These are phyloP conservation scores for Globisporangium cystogenes DNA, from an alignment of 352 stramenopile genomes.

Conservation along the genomic window DNA sequence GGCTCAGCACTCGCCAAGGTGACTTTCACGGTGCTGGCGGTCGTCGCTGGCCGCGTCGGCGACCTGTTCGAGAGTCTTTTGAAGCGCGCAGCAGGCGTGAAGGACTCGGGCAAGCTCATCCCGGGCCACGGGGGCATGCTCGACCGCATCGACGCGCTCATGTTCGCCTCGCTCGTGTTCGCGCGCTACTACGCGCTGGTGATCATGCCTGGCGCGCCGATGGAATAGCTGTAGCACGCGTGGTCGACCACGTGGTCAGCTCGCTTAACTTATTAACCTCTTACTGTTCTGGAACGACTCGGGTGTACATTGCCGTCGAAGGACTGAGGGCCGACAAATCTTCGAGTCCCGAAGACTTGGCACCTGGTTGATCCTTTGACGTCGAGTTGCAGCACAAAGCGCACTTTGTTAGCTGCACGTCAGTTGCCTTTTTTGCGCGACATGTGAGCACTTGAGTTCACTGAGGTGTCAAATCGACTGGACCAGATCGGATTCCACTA, in stretches of 20 bases:
- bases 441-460: neutral
- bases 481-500: too few species aligned
- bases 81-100: constrained; percentile 93
- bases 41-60: constrained; percentile 91
- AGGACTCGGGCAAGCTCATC: constrained; percentile 95
- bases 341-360: too few species aligned
- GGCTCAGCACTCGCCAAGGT: constrained; percentile 77
- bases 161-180: constrained; percentile 84
- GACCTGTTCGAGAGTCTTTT: constrained; percentile 95
- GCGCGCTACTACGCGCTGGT: constrained; percentile 51
- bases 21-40: constrained; percentile 84
- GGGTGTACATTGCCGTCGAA: too few species aligned
- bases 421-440: neutral
- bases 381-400: too few species aligned
- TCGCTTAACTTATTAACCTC: too few species aligned
- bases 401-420: too few species aligned
- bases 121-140: constrained; percentile 95
- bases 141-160: constrained; percentile 94
- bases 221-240: neutral
- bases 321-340: too few species aligned
- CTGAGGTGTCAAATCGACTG: neutral
- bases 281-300: too few species aligned
- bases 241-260: too few species aligned
- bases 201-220: constrained; percentile 12
- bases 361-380: too few species aligned